A percentile compares a stretch with the other conserved stretches of the same genome.
Evolutionary conservation across 2,329 filamentous ascomycete genomes (phyloP).

Genomic region (Aspergillus sergii): DNA sequence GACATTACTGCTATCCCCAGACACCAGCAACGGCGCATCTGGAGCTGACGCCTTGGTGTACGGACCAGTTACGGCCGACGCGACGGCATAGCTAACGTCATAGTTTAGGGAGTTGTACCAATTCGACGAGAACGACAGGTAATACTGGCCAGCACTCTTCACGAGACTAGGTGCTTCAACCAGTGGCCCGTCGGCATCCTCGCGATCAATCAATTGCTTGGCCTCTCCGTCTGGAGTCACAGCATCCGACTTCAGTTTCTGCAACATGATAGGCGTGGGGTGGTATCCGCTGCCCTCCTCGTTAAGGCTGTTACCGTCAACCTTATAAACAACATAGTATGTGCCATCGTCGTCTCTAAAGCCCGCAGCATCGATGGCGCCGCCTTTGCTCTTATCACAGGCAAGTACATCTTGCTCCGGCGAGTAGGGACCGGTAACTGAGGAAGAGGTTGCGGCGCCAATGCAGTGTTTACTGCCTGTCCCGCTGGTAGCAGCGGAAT

Average conservation of each 20-base stretch:
- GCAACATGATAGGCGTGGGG: constrained; percentile 60
- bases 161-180: constrained; percentile 60
- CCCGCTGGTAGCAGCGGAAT: constrained; percentile 44
- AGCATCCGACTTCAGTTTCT: constrained; percentile 54
- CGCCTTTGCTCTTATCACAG: constrained; percentile 55
- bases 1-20: constrained; percentile 26
- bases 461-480: constrained; percentile 55
- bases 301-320: constrained; percentile 61
- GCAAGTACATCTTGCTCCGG: constrained; percentile 49
- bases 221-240: constrained; percentile 51
- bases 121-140: constrained; percentile 60
- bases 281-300: constrained; percentile 28
- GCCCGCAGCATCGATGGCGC: constrained; percentile 62
- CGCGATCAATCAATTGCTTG: constrained; percentile 59
- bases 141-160: constrained; percentile 50
- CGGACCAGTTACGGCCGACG: constrained; percentile 30
- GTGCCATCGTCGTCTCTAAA: constrained; percentile 55
- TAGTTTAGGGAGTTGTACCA: constrained; percentile 56
- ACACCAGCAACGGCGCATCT: constrained; percentile 29
- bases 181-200: constrained; percentile 59
- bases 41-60: constrained; percentile 31
- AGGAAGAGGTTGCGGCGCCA: constrained; percentile 53
- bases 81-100: constrained; percentile 59
- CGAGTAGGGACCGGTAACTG: constrained; percentile 53
- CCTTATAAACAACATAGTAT: constrained; percentile 63